Base-by-base conservation (phyloP, 441 rosid species). In the Biscutella laevigata region DNA sequence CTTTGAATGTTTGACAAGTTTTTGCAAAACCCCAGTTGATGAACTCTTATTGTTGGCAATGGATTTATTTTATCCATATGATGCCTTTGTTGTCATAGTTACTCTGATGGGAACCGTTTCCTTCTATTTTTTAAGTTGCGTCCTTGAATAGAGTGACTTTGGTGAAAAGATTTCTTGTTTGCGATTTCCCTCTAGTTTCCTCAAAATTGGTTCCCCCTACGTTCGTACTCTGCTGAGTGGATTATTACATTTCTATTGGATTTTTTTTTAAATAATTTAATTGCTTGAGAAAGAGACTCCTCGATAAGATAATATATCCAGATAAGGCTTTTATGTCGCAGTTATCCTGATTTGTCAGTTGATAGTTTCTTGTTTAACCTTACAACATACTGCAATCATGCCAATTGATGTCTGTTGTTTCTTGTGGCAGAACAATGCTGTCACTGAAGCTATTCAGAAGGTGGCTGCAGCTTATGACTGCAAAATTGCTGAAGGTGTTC, bases 401-500 rank as follows among this genome's bases (percentile, higher is more conserved):
- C 22, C 7, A 8, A n/a, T 54, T 61, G 14, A 44, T 10, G 7
- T 29, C 5, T 7, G 13, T 42, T 21, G 16, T 24, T 19, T 52
- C 34, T 48, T 48, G 7, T 77, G 72, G 61, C 83, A 91, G 98
- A 91, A 91, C 79, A 76, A 86, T 53, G 95, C 80, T 61, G 95
- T 91, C 12, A 75, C 88, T 19, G 98, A 88, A 29, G 96, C 98
- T 16, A 80, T 91, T 52, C 95, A 91, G 75, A 88, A 88, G 65
- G 96, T 91, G 42, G 98, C 96, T 45, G 81, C 77, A 39, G 94
- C 96, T 50, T 85, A 83, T 68, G 95, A 88, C 68, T 91, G 98
- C 80, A 91, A 86, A 68, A 83, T 91, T 66, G 96, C 85, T 36
- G 98, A 91, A 64, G 98, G 96, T n/a, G 96, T 91, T 57, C 88